Conservation (phyloP, 257 asterid species). For the Plantago ovata region DNA sequence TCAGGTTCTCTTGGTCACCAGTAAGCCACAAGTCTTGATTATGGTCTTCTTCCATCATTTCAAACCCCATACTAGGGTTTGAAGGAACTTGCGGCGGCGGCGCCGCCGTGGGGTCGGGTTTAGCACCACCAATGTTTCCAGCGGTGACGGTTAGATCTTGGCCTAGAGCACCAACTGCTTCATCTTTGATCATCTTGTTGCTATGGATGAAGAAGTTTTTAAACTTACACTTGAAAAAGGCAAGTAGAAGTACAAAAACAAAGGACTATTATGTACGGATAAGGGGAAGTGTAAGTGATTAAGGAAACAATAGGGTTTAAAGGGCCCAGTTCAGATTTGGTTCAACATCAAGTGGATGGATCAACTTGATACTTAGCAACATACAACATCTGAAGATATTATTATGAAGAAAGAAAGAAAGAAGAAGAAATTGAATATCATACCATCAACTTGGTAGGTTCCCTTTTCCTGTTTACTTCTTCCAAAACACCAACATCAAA, state of each 20-base stretch:
- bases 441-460: no score
- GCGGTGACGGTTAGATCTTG: conserved; percentile 21
- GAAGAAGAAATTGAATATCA: no score
- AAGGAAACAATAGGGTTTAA: conserved; percentile 41
- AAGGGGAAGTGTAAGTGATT: conserved; percentile 39
- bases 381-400: conserved; percentile 48
- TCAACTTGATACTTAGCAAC: conserved; percentile 43
- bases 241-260: not conserved
- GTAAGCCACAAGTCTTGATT: conserved; percentile 50
- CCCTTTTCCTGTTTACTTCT: conserved; percentile 4
- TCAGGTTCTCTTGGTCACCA: conserved; percentile 24
- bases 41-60: conserved; percentile 35
- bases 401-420: no score
- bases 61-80: conserved; percentile 17
- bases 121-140: not conserved
- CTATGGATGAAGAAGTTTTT: not conserved
- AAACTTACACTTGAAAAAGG: not conserved
- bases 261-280: conserved; percentile 30
- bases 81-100: conserved; percentile 6
- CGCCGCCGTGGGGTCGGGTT: conserved; percentile 8
- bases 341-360: conserved; percentile 21
- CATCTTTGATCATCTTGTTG: conserved; percentile 30
- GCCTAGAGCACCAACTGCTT: conserved; percentile 2
- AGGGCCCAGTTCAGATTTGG: conserved; percentile 32
- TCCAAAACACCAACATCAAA: not conserved